phyloP scores from a whole-genome alignment of 495 filamentous ascomycete species.

The Lentithecium fluviatile region DNA sequence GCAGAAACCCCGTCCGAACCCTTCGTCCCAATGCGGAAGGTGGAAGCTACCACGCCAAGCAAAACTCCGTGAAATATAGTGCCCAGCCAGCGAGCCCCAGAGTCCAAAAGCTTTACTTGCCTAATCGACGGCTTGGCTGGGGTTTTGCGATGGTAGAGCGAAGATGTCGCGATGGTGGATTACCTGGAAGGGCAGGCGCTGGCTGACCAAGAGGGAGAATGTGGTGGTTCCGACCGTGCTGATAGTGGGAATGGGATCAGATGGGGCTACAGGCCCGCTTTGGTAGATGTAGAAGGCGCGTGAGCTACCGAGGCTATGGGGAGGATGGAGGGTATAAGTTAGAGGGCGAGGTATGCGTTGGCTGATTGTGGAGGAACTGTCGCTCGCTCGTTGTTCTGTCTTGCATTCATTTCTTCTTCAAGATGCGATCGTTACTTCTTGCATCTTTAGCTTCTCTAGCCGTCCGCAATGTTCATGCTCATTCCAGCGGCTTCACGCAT shows the following conservation, averaged over 20 bases:
- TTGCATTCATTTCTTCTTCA: neutral
- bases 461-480: neutral
- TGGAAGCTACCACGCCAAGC: neutral
- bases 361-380: neutral
- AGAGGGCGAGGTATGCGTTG: no score
- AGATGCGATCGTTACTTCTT: constrained; percentile 5
- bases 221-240: no score
- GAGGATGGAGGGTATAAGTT: no score
- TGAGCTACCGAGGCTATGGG: no score
- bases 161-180: neutral
- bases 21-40: neutral
- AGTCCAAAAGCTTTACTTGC: constrained; percentile 1
- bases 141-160: neutral
- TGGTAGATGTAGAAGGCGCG: no score
- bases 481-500: neutral
- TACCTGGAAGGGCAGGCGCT: neutral
- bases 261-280: no score
- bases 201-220: neutral
- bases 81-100: neutral
- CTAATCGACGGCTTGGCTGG: neutral
- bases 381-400: neutral
- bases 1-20: no score
- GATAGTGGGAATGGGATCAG: no score
- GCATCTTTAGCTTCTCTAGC: constrained; percentile 4
- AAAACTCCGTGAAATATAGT: neutral